Percentiles rank a stretch among this genome's conserved stretches.
These are phyloP conservation scores for Halophytophthora batemanensis DNA, from an alignment of 352 stramenopile species.

Conservation along the genomic window DNA sequence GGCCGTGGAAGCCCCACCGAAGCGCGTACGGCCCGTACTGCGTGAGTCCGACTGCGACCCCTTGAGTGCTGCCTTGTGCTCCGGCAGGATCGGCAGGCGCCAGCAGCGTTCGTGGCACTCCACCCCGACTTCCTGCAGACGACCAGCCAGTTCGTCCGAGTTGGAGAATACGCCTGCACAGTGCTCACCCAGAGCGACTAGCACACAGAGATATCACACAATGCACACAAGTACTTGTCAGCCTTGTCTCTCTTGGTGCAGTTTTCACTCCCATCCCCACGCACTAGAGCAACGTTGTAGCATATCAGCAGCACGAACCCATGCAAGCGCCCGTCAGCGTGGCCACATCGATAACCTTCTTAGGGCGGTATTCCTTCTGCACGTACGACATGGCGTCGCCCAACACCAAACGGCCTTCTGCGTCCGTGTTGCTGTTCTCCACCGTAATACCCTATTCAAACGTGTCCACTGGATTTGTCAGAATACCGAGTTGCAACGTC, in stretches of 20 bases:
- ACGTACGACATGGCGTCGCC: constrained; percentile 89
- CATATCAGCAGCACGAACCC: constrained; percentile 23
- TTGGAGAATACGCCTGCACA: constrained; percentile 93
- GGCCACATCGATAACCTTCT: constrained; percentile 93
- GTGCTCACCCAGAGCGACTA: constrained; percentile 84
- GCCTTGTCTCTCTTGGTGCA: too few species aligned
- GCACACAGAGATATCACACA: neutral
- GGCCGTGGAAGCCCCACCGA: constrained; percentile 79
- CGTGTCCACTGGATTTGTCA: too few species aligned
- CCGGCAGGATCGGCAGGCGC: constrained; percentile 84
- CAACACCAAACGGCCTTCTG: constrained; percentile 90
- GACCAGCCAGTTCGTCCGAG: constrained; percentile 74
- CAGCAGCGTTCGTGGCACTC: constrained; percentile 84
- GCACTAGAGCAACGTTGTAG: neutral
- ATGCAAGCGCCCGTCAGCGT: constrained; percentile 92
- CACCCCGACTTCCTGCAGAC: constrained; percentile 60
- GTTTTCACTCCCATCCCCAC: too few species aligned
- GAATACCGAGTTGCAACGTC: too few species aligned
- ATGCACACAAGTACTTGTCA: neutral
- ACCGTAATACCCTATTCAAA: constrained; percentile 88
- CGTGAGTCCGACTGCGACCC: constrained; percentile 76
- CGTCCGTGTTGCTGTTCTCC: constrained; percentile 92
- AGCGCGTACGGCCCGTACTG: constrained; percentile 72
- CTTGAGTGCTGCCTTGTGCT: constrained; percentile 83
- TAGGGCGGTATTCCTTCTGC: constrained; percentile 83